Conservation (phyloP, 306 rosid genomes). For the Benincasa hispida region DNA sequence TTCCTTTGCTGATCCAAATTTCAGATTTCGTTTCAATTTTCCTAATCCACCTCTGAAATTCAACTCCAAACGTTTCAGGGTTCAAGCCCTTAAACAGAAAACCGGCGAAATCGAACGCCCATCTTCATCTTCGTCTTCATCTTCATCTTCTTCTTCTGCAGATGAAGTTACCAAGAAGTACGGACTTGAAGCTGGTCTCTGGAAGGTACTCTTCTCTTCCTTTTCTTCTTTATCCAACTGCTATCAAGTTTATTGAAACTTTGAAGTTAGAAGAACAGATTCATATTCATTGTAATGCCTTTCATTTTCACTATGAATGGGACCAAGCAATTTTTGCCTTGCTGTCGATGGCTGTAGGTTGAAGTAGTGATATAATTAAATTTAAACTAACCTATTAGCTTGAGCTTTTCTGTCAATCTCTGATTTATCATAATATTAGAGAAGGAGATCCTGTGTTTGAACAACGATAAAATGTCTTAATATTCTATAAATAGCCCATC, state of each 20-base stretch:
- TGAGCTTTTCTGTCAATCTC: too few relatives aligned
- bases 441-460: too few relatives aligned
- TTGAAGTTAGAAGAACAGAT: neutral
- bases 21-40: slow-evolving; percentile 11
- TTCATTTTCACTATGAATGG: neutral
- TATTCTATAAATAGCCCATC: too few relatives aligned
- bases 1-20: slow-evolving; percentile 12
- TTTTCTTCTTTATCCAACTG: neutral
- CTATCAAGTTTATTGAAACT: neutral
- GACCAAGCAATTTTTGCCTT: neutral
- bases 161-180: slow-evolving; percentile 74
- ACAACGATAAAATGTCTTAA: too few relatives aligned
- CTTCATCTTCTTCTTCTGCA: slow-evolving; percentile 31
- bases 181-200: slow-evolving; percentile 91
- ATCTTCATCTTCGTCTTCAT: slow-evolving; percentile 2
- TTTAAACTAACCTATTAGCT: too few relatives aligned
- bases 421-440: too few relatives aligned
- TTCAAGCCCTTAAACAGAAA: slow-evolving; percentile 58
- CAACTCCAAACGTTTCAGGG: slow-evolving; percentile 31
- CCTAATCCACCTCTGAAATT: slow-evolving; percentile 17
- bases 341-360: too few relatives aligned
- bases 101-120: slow-evolving; percentile 55
- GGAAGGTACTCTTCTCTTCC: slow-evolving; percentile 52
- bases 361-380: neutral
- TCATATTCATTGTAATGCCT: neutral